Conservation (phyloP, 179 eudicot genomes). For the Camellia oleifera region DNA sequence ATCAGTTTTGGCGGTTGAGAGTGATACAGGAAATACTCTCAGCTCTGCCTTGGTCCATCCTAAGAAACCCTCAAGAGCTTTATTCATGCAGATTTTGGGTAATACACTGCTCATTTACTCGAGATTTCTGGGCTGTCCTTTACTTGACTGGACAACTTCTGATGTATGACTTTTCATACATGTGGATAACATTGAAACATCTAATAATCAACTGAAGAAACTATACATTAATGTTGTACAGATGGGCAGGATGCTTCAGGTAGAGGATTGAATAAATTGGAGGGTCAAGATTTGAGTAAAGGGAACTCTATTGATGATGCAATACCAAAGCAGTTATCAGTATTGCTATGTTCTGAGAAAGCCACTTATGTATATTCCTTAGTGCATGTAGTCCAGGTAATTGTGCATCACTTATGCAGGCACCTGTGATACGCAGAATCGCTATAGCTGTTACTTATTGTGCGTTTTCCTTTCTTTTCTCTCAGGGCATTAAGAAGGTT, state of each 20-base stretch:
- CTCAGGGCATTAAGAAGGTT: constrained; percentile 86
- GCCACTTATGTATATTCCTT: constrained; percentile 79
- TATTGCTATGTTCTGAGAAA: constrained; percentile 84
- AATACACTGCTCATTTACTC: constrained; percentile 13
- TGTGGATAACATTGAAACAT: not conserved
- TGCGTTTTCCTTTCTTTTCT: not conserved
- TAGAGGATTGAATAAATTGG: constrained; percentile 22
- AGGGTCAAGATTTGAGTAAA: constrained; percentile 28
- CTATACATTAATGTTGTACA: constrained; percentile 16
- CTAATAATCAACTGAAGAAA: not conserved
- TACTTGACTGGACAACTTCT: not conserved
- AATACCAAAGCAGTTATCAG: constrained; percentile 39
- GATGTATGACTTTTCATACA: not conserved
- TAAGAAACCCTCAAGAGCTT: constrained; percentile 75
- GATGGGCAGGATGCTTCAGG: constrained; percentile 36
- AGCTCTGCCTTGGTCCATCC: constrained; percentile 63
- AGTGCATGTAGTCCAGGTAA: constrained; percentile 57
- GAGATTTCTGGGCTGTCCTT: not conserved
- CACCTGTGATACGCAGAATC: not conserved
- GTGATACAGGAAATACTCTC: constrained; percentile 69
- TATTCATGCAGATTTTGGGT: constrained; percentile 82
- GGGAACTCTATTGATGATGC: constrained; percentile 42
- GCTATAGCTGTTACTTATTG: not conserved
- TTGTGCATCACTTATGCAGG: not conserved
- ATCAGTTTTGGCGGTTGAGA: constrained; percentile 68